phyloP scores from a whole-genome alignment of 2,329 filamentous ascomycete species.

The Tympanopsis confertula region DNA sequence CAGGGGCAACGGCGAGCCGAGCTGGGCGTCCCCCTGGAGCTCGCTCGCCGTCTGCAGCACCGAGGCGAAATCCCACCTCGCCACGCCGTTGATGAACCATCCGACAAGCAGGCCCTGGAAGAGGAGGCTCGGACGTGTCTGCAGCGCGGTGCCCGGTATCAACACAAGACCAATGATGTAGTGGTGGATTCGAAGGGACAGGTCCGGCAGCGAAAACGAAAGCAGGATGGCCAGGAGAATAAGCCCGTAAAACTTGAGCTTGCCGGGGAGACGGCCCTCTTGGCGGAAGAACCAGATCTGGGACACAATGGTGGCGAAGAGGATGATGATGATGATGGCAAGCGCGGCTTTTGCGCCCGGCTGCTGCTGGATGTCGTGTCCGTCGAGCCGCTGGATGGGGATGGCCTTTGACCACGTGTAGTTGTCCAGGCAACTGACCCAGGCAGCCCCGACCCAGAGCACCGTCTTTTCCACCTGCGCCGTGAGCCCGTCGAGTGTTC shows the following conservation, averaged over 20 bases:
- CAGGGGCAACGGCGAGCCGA: conserved; percentile 47
- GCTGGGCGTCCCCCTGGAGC: conserved; percentile 57
- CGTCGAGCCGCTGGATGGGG: conserved; percentile 82
- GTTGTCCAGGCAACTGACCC: conserved; percentile 85
- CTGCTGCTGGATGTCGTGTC: conserved; percentile 77
- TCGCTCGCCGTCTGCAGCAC: conserved; percentile 72
- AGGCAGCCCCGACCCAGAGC: conserved; percentile 79
- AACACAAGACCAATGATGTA: conserved; percentile 83
- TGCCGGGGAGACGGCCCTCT: conserved; percentile 68
- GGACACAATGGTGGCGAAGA: conserved; percentile 56
- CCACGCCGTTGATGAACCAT: conserved; percentile 86
- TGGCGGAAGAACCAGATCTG: conserved; percentile 81
- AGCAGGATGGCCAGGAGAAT: conserved; percentile 58
- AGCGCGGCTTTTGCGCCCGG: conserved; percentile 79
- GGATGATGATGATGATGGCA: conserved; percentile 60
- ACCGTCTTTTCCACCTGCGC: conserved; percentile 85
- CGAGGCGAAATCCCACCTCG: conserved; percentile 84
- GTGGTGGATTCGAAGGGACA: conserved; percentile 84
- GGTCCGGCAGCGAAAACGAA: conserved; percentile 59
- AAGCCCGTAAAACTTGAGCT: conserved; percentile 66
- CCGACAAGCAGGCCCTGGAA: conserved; percentile 87
- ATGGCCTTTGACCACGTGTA: conserved; percentile 83
- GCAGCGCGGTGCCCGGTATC: conserved; percentile 77
- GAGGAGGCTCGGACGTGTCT: conserved; percentile 71
- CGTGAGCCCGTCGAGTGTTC: conserved; percentile 59